Percentiles rank a stretch among this genome's conserved stretches.
phyloP scores from a whole-genome alignment of 2,329 filamentous ascomycete genomes.

The Phaeoacremonium minimum region DNA sequence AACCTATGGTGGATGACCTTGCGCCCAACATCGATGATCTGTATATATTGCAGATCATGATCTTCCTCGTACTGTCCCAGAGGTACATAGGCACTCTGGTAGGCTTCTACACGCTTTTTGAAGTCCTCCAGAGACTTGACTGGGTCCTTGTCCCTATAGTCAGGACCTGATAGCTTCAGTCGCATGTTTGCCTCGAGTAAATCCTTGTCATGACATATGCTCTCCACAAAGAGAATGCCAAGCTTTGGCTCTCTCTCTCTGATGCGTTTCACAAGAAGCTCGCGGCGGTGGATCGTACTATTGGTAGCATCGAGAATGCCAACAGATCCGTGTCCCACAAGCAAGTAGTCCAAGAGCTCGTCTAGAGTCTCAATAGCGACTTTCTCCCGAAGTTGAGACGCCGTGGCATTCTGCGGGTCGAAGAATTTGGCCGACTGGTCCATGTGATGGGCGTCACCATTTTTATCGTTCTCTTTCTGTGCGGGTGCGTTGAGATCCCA shows the following conservation, averaged over 20 bases:
- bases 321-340: constrained; percentile 77
- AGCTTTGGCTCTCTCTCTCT: constrained; percentile 79
- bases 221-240: constrained; percentile 93
- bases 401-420: constrained; percentile 80
- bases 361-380: constrained; percentile 90
- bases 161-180: constrained; percentile 88
- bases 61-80: constrained; percentile 88
- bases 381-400: constrained; percentile 80
- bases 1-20: constrained; percentile 91
- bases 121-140: constrained; percentile 82
- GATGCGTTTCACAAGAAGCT: constrained; percentile 79
- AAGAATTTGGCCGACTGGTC: constrained; percentile 95
- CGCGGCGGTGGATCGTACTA: constrained; percentile 82
- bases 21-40: constrained; percentile 95
- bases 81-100: constrained; percentile 90
- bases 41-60: constrained; percentile 89
- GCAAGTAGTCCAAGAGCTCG: constrained; percentile 85
- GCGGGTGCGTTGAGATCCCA: constrained; percentile 27
- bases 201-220: constrained; percentile 79
- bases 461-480: constrained; percentile 5
- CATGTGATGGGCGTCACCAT: constrained; percentile 37
- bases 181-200: constrained; percentile 96
- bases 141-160: constrained; percentile 93
- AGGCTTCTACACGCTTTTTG: constrained; percentile 85
- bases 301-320: constrained; percentile 98